Percentiles rank a stretch among this genome's conserved stretches.
Evolutionary conservation across 2,329 filamentous ascomycete species (phyloP).

Genomic region (Neophaeococcomyces aloes): DNA sequence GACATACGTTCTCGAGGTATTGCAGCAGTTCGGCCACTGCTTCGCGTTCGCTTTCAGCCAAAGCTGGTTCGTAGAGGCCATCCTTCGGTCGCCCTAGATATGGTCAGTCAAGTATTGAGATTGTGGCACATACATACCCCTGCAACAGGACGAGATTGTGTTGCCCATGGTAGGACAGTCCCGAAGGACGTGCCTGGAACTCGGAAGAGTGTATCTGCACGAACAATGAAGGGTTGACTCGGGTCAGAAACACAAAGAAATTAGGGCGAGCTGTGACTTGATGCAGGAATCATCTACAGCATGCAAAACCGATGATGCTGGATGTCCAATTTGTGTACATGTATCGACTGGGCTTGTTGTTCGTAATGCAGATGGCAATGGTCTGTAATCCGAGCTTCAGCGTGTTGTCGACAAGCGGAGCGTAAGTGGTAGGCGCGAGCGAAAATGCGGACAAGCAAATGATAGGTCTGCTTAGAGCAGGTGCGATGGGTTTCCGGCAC

Average conservation of each 20-base stretch:
- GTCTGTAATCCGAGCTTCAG: not conserved
- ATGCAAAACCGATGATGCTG: slow-evolving; percentile 7
- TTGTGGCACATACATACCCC: slow-evolving; percentile 12
- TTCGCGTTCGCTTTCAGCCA: slow-evolving; percentile 93
- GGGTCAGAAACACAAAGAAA: not conserved
- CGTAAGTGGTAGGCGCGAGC: not conserved
- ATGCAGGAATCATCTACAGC: slow-evolving; percentile 1
- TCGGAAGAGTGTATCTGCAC: slow-evolving; percentile 4
- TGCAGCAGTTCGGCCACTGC: slow-evolving; percentile 90
- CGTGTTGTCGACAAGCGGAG: slow-evolving; percentile 7
- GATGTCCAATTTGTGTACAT: slow-evolving; percentile 4
- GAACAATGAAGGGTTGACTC: not conserved
- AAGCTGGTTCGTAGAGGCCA: slow-evolving; percentile 71
- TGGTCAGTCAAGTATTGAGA: slow-evolving; percentile 9
- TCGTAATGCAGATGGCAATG: slow-evolving; percentile 1
- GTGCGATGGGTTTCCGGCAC: no score
- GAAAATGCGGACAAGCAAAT: slow-evolving; percentile 1
- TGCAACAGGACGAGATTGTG: slow-evolving; percentile 22
- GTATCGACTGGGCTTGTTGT: slow-evolving; percentile 1
- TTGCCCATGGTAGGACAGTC: slow-evolving; percentile 22
- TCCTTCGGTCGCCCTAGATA: slow-evolving; percentile 61
- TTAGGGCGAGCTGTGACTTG: not conserved
- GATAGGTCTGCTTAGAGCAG: not conserved
- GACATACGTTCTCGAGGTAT: slow-evolving; percentile 85
- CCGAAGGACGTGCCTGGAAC: slow-evolving; percentile 14